A percentile compares a stretch with the other conserved stretches of the same genome.
Evolutionary conservation across 83 land plant genomes (phyloP).

Genomic region (Thuja plicata): DNA sequence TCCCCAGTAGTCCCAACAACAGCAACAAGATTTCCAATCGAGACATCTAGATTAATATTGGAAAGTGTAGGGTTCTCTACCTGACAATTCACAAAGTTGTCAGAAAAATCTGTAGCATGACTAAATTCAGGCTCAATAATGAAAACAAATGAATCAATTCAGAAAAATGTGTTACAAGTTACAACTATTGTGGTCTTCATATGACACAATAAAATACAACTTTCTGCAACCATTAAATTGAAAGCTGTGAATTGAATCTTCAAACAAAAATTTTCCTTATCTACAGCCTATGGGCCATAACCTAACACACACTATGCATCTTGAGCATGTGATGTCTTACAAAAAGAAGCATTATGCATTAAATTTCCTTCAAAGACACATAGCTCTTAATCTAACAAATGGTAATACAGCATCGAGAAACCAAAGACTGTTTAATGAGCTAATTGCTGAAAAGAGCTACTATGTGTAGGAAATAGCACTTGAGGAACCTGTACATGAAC

Average conservation of each 20-base stretch:
- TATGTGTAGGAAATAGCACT: background rate
- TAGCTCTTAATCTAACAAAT: background rate
- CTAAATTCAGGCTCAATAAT: background rate
- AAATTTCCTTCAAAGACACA: background rate
- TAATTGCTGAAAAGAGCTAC: background rate
- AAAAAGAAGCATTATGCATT: background rate
- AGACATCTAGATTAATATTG: slow-evolving; percentile 51
- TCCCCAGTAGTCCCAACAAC: slow-evolving; percentile 96
- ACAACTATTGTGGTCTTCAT: too few relatives aligned
- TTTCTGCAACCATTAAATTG: background rate
- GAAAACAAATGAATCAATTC: background rate
- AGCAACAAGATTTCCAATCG: slow-evolving; percentile 87
- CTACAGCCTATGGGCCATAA: background rate
- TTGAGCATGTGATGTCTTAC: background rate
- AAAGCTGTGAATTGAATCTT: background rate
- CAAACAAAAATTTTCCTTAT: background rate
- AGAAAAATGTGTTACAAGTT: too few relatives aligned
- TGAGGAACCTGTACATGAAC: background rate
- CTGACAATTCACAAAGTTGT: slow-evolving; percentile 30
- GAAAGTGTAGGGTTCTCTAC: slow-evolving; percentile 53
- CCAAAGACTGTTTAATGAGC: background rate
- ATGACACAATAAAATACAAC: background rate
- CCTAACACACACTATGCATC: background rate
- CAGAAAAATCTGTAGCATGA: too few relatives aligned
- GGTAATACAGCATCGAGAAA: background rate